Percentiles rank a stretch among this genome's conserved stretches.
phyloP scores from a whole-genome alignment of 2,329 filamentous ascomycete species.

The Clonostachys rosea region DNA sequence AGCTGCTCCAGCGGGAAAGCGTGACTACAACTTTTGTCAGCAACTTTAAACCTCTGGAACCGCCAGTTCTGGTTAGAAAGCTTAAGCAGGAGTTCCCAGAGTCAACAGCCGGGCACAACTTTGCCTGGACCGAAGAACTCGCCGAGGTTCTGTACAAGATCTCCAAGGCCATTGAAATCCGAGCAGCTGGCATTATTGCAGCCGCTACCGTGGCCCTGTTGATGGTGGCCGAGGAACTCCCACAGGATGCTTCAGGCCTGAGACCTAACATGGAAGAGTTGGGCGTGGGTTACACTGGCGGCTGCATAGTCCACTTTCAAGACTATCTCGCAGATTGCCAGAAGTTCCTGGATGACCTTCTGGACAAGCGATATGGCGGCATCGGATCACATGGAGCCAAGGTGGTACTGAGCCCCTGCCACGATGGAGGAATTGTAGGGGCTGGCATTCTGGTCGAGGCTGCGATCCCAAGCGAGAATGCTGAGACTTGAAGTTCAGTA shows the following conservation, averaged over 20 bases:
- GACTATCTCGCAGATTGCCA: slow-evolving; percentile 69
- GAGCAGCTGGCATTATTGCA: slow-evolving; percentile 71
- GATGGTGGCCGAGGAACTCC: slow-evolving; percentile 63
- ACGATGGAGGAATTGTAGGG: slow-evolving; percentile 58
- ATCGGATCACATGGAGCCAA: slow-evolving; percentile 20
- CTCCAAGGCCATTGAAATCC: slow-evolving; percentile 63
- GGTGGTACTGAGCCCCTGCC: slow-evolving; percentile 49
- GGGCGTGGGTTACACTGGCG: slow-evolving; percentile 75
- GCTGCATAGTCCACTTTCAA: slow-evolving; percentile 76
- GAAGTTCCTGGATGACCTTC: slow-evolving; percentile 55
- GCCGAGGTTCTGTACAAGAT: slow-evolving; percentile 60
- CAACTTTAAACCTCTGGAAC: slow-evolving; percentile 55
- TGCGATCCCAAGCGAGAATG: slow-evolving; percentile 24
- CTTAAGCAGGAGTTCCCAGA: slow-evolving; percentile 49
- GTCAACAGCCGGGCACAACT: slow-evolving; percentile 34
- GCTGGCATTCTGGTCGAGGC: slow-evolving; percentile 55
- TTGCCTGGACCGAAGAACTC: slow-evolving; percentile 58
- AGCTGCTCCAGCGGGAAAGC: slow-evolving; percentile 53
- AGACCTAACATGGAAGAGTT: slow-evolving; percentile 37
- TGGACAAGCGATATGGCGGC: slow-evolving; percentile 21
- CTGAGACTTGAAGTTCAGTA: slow-evolving; percentile 11
- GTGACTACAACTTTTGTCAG: slow-evolving; percentile 71
- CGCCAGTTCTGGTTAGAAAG: slow-evolving; percentile 34
- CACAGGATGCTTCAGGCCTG: slow-evolving; percentile 15
- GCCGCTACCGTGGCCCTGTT: slow-evolving; percentile 69